These are phyloP conservation scores for Ilex paraguariensis DNA, from an alignment of 305 asterid species.

Conservation along the genomic window DNA sequence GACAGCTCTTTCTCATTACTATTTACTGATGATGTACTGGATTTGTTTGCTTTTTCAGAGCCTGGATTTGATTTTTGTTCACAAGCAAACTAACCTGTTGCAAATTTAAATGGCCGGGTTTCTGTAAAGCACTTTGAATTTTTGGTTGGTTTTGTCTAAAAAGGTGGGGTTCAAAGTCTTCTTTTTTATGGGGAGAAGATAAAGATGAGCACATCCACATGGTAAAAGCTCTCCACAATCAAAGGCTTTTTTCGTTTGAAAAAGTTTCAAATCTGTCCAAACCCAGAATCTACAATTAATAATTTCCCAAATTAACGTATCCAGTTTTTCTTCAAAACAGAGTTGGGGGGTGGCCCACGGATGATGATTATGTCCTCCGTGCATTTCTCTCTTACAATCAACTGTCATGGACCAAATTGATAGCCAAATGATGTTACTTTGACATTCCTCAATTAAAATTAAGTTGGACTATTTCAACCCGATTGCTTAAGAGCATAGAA, in stretches of 20 bases:
- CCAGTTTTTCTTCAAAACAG: too few relatives aligned
- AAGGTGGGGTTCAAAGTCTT: conserved; percentile 3
- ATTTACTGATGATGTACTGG: background rate
- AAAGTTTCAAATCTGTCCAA: conserved; percentile 2
- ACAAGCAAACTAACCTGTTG: background rate
- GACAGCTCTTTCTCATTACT: background rate
- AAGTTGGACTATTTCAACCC: too few relatives aligned
- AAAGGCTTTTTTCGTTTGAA: conserved; percentile 25
- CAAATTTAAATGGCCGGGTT: background rate
- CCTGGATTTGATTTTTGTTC: background rate
- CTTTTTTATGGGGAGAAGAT: conserved; percentile 15
- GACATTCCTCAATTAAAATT: too few relatives aligned
- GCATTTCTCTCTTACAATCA: too few relatives aligned
- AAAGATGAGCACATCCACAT: conserved; percentile 19
- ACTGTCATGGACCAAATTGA: too few relatives aligned
- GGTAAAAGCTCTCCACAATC: conserved; percentile 13
- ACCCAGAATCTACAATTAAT: too few relatives aligned
- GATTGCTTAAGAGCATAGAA: too few relatives aligned
- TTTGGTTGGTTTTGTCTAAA: conserved; percentile 3
- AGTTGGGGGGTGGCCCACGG: too few relatives aligned
- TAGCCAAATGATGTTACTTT: too few relatives aligned
- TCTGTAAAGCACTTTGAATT: conserved; percentile 4
- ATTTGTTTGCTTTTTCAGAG: background rate
- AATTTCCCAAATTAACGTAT: too few relatives aligned
- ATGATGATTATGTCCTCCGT: too few relatives aligned